Evolutionary conservation across 352 stramenopile species (phyloP), one percentile per base, ranked within the genome.

Genomic region (Bremia lactucae): DNA sequence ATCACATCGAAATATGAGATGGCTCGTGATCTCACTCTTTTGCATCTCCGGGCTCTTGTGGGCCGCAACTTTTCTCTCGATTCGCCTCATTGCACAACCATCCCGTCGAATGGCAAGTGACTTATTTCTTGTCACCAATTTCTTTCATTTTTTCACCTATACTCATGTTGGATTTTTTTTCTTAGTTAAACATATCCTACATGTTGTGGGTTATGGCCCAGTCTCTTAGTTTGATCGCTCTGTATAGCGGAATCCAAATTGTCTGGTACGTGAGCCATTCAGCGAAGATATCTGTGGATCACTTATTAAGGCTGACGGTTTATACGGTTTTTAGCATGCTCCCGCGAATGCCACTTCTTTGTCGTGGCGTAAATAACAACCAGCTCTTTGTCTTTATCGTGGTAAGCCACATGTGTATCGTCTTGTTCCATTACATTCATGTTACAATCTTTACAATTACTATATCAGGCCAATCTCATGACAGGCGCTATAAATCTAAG

Each of bases 341-440:
- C 4, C 70, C 79, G 3, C 65, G 70, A 23, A 71, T 70, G 13
- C 76, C 77, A 10, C 36, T 87, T 16, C 47, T 92, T 4, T 92
- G 74, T 46, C 52, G 68, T 18, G 79, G 79, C 48, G 62, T 86
- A 33, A 87, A 79, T 40, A 72, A 68, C 55, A 92, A 88, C 59
- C 77, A 89, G 54, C 67, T 92, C 42, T 88, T 89, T 42, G 51
- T 89, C 39, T 92, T 92, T 39, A 56, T 92, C 40, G 46, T 87
- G 46, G 76, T 88, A 63, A 42, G 50, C 23, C 14, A 2, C 2
- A n/a, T 29, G 15, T n/a, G 10, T 29, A 19, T 28, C n/a, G n/a
- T n/a, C n/a, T n/a, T n/a, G n/a, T n/a, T n/a, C n/a, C n/a, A n/a
- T n/a, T n/a, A n/a, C n/a, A n/a, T n/a, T n/a, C 9, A 16, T 29